Evolutionary conservation across 306 rosid genomes (phyloP), one percentile per base, ranked within the genome.

Genomic region (Gynostemma pentaphyllum): DNA sequence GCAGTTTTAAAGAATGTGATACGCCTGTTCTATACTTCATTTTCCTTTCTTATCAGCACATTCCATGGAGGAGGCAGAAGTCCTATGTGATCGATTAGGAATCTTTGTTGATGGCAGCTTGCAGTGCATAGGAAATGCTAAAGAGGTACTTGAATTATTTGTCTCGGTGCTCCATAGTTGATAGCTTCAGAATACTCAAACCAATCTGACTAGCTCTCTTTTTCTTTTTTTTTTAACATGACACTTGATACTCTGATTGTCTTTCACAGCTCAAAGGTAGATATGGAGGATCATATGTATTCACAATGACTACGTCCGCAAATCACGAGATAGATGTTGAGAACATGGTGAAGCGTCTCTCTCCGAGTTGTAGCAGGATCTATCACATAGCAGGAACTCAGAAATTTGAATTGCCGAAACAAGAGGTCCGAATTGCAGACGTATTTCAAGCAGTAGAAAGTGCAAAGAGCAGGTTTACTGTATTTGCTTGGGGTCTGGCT

Each of bases 11-110:
- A n/a, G n/a, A n/a, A n/a, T n/a, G n/a, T n/a, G n/a, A n/a, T n/a
- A n/a, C n/a, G n/a, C n/a, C n/a, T n/a, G n/a, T n/a, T n/a, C n/a
- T n/a, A n/a, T n/a, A n/a, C n/a, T n/a, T n/a, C n/a, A 28, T 76
- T 51, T 70, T 18, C 62, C 19, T 69, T n/a, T 52, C 12, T 65
- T 44, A 71, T 75, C 91, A 90, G 96, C 96, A 41, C 96, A 90
- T 83, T 90, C 96, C 57, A 90, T 85, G 96, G 97, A 90, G 79
- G 96, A 90, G 78, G 97, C 96, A 39, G 96, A 90, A 69, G 89
- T 80, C 45, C 73, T 87, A 36, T 90, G 96, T 45, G 96, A 87
- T 65, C 85, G 97, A 73, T 61, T 87, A 52, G 96, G 96, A 70
- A 85, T 87, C 52, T 90, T 90, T 24, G 95, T 81, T 15, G 91